Base-by-base conservation (phyloP, 306 rosid genomes). In the Vigna nakashimae region DNA sequence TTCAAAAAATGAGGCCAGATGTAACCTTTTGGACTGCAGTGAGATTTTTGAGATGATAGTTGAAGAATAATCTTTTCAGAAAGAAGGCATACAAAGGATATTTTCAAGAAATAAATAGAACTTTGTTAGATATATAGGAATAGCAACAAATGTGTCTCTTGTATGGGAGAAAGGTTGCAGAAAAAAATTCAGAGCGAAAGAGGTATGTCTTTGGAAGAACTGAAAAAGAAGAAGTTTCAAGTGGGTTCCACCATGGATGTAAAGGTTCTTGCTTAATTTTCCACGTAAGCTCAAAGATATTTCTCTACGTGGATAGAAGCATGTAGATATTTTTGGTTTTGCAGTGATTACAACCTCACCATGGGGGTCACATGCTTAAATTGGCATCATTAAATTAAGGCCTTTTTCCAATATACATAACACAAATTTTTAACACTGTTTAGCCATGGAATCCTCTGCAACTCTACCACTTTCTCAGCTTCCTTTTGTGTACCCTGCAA, bases 371-470 rank as follows among this genome's bases (percentile, higher is more conserved):
- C 59, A 40, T 52, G 6, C 50, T 65, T 48, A 20, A 24, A 65
- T 59, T 24, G 10, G 14, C 75, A 30, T 45, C 73, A 15, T 46
- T 34, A 68, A 81, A 69, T 16, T 18, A 36, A 74, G 46, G 10
- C 15, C n/a, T 53, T 64, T 73, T 78, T 73, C 68, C 58, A 81
- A 36, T 26, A 59, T 49, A 36, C 38, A 57, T 51, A 38, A 45
- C 46, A 57, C 64, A 38, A 43, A 77, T 28, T 34, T 34, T 34
- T 45, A 45, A 45, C 50, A 24, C 4, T 66, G 16, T 40, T 30
- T 48, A 84, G 79, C 86, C 8, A 94, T 94, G 98, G 98, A 87
- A 83, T 71, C 86, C 62, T 83, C 85, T 45, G 82, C 91, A 77
- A 73, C 78, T 48, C 74, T 89, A 57, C 68, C 87, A 40, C 82